Evolutionary conservation across 352 stramenopile species (phyloP).

Genomic region (Stramenopiles sp.): DNA sequence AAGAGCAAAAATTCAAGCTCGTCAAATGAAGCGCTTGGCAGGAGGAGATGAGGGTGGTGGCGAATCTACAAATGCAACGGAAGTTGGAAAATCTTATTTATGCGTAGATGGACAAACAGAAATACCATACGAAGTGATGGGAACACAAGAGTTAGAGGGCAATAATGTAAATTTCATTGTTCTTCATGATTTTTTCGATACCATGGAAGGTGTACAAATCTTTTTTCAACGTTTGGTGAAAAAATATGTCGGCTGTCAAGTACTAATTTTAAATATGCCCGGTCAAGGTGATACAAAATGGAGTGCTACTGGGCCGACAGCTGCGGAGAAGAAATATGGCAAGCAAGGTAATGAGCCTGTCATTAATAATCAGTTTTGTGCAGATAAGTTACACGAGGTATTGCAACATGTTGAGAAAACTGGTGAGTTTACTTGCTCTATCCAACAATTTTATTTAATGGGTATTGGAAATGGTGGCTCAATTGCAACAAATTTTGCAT

Average conservation of each 20-base stretch:
- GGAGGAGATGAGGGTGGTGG: conserved; percentile 27
- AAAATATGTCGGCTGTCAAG: conserved; percentile 46
- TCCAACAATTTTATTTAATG: conserved; percentile 53
- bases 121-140: conserved; percentile 52
- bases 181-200: conserved; percentile 77
- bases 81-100: conserved; percentile 29
- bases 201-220: conserved; percentile 55
- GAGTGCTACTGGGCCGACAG: conserved; percentile 9
- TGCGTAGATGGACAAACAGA: conserved; percentile 45
- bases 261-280: conserved; percentile 68
- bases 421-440: conserved; percentile 36
- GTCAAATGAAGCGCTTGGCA: conserved; percentile 45
- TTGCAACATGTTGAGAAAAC: conserved; percentile 46
- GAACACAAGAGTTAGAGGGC: conserved; percentile 33
- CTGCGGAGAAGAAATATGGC: conserved; percentile 11
- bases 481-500: conserved; percentile 43
- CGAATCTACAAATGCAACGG: conserved; percentile 14
- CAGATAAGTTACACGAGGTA: conserved; percentile 52
- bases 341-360: conserved; percentile 21
- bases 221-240: conserved; percentile 54
- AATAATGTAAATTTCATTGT: conserved; percentile 62
- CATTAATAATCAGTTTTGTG: conserved; percentile 58
- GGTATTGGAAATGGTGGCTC: conserved; percentile 65
- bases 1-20: conserved; percentile 30
- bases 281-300: conserved; percentile 58